Evolutionary conservation across 306 rosid genomes (phyloP), one percentile per base, ranked within the genome.

Genomic region (Mimosa pudica): DNA sequence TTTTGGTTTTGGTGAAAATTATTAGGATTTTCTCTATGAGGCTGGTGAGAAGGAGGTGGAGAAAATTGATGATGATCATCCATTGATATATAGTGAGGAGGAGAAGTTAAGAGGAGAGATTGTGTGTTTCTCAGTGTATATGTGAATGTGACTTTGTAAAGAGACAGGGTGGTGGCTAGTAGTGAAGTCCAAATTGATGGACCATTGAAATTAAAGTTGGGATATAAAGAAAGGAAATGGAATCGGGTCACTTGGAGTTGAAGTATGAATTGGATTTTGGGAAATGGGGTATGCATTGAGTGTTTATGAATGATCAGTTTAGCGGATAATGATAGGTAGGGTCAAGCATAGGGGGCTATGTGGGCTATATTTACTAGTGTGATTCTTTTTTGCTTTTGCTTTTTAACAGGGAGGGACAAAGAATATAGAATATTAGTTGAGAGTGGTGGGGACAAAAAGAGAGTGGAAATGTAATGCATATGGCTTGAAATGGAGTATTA

Each of bases 161-260:
- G 17, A 49, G 54, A 68, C 11, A 57, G 66, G 38, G 67, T 36
- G 63, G 74, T 6, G 62, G 69, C 81, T 9, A 77, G 49, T 33
- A n/a, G 42, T 44, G 76, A 84, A 77, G 78, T 81, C 17, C 11
- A 11, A 49, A 79, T 68, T 18, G 54, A 44, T 74, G 82, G 86
- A 88, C 45, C 20, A 32, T 17, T 63, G 72, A 14, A 48, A 48
- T 48, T 11, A 63, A 58, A 70, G 47, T 4, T 13, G 16, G 12
- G 7, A 61, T 61, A 61, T 54, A 61, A 74, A 7, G 24, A 48
- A 10, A 35, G 58, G 77, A 18, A 30, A 1, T 10, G 62, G 81
- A 65, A 73, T 47, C 36, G 64, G 52, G 63, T 13, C 20, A 8
- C 65, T 86, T 85, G 87, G 61, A 69, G 80, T 68, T 77, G 9